phyloP scores from a whole-genome alignment of 441 rosid species.

The Arabidopsis lyrata region DNA sequence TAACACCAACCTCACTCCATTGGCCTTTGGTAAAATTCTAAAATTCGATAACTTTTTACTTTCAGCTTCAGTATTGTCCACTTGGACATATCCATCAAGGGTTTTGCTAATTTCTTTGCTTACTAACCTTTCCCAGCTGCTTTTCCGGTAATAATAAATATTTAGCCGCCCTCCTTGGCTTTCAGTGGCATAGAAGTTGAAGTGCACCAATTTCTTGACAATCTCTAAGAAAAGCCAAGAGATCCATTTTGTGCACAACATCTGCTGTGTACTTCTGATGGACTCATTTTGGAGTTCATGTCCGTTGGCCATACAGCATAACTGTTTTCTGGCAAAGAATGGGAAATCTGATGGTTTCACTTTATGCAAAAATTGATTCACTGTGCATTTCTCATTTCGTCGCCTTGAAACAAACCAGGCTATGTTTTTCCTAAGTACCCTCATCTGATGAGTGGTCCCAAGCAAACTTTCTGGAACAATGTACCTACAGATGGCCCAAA shows the following conservation, averaged over 20 bases:
- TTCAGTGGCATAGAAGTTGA: slow-evolving; percentile 88
- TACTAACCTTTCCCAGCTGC: slow-evolving; percentile 68
- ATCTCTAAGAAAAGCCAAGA: slow-evolving; percentile 78
- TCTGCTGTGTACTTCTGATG: slow-evolving; percentile 40
- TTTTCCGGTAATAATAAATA: slow-evolving; percentile 69
- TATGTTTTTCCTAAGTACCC: slow-evolving; percentile 70
- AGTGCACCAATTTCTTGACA: slow-evolving; percentile 71
- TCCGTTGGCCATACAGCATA: slow-evolving; percentile 36
- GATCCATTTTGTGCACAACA: slow-evolving; percentile 69
- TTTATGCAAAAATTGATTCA: slow-evolving; percentile 68
- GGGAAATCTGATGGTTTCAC: slow-evolving; percentile 63
- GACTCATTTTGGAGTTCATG: slow-evolving; percentile 30
- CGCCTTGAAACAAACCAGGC: slow-evolving; percentile 69
- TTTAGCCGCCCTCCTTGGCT: slow-evolving; percentile 74
- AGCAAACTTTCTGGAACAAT: slow-evolving; percentile 77
- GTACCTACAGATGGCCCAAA: slow-evolving; percentile 86
- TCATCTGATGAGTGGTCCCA: slow-evolving; percentile 74
- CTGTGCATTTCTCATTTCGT: slow-evolving; percentile 74
- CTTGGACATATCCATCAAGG: slow-evolving; percentile 49
- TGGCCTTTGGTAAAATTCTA: slow-evolving; percentile 76
- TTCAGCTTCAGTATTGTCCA: slow-evolving; percentile 58
- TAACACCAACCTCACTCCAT: slow-evolving; percentile 73
- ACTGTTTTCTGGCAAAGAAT: slow-evolving; percentile 55
- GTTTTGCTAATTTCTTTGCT: slow-evolving; percentile 49
- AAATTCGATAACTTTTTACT: slow-evolving; percentile 63